Base-by-base conservation (phyloP, 495 filamentous ascomycete genomes). In the Symbiotaphrina buchneri region DNA sequence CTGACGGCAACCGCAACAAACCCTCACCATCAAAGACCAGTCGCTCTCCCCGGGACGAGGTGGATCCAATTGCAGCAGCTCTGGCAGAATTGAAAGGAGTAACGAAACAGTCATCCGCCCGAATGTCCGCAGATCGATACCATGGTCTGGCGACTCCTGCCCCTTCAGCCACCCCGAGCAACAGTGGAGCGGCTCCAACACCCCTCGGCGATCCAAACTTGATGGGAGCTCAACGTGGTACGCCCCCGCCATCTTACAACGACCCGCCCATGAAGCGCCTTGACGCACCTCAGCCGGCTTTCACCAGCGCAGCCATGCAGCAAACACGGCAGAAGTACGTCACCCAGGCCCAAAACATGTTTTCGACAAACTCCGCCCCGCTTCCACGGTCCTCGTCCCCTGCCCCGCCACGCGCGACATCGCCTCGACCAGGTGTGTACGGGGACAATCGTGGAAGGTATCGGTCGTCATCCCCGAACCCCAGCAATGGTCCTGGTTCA, bases 281-380 rank as follows among this genome's bases (percentile, higher is more conserved):
- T 8, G 90, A 74, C 35, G 76, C 83, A 10, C 90, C 90, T 1
- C 70, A 87, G 32, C 87, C 85, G 0, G 90, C 90, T 7, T 80
- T 84, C 37, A 95, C 90, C 0, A 74, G 77, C 5, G 71, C 72
- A 32, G 74, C 84, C 27, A 99, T 99, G 90, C 74, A 93, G 40
- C 74, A 87, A 43, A 76, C 85, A 8, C 83, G 81, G 1, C 70
- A 84, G 33, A 76, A 76, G 43, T 93, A 87, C 45, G 67, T 77
- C 27, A 70, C 73, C 31, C 76, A 93, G 49, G 76, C 74, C 5
- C 69, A 78, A 32, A 75, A 64, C 41, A 73, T 93, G 66, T 80
- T 91, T 42, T 61, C 63, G 6, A 16, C 7, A 4, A 27, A 15
- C 14, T 16, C 31, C 15, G 26, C 38, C 18, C 52, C 56, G 5